Base-by-base conservation (phyloP, 257 asterid genomes). In the Oldenlandia corymbosa region DNA sequence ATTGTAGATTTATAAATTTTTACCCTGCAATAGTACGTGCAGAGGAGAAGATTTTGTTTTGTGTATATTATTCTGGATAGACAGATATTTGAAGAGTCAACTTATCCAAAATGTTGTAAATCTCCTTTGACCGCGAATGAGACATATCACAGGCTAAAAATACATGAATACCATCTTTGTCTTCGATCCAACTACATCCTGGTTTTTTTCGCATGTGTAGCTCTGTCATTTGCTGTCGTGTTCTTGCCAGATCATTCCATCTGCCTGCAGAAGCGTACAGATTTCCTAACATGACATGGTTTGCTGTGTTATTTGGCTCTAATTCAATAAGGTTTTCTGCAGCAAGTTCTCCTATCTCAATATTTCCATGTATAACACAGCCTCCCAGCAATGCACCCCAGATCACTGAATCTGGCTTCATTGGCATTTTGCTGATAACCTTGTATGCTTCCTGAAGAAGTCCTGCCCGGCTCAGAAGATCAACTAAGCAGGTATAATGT, bases 121-220 rank as follows among this genome's bases (percentile, higher is more conserved):
- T 34, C 4, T 34, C 39, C 9, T 34, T 34, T 34, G 9, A 3
- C 9, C 9, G 39, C 4, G 39, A 9, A 34, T 87, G 90, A 64
- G 96, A 79, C 73, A 47, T 73, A 68, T 91, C 94, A 20, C 77
- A 68, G 17, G 96, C 95, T 79, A 85, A 77, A 65, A 91, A 91
- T 21, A 73, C 75, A 46, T 88, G 96, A 17, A 71, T 78, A 58
- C 74, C 83, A 64, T 74, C 85, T 75, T 60, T 81, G 73, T 78
- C 96, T 75, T 85, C 94, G 26, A 88, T 83, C 95, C 96, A 85
- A 81, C 98, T 91, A 69, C 95, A 88, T 68, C 96, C 96, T 3
- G 95, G 94, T 63, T 31, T 72, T 75, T 88, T 88, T 48, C 70
- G 80, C 79, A 88, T 74, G 52, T 81, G 73, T 31, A 47, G 78